A percentile compares a stretch with the other conserved stretches of the same genome.
Evolutionary conservation across 768 basidiomycete genomes (phyloP).

Genomic region (Gyrodon lividus): DNA sequence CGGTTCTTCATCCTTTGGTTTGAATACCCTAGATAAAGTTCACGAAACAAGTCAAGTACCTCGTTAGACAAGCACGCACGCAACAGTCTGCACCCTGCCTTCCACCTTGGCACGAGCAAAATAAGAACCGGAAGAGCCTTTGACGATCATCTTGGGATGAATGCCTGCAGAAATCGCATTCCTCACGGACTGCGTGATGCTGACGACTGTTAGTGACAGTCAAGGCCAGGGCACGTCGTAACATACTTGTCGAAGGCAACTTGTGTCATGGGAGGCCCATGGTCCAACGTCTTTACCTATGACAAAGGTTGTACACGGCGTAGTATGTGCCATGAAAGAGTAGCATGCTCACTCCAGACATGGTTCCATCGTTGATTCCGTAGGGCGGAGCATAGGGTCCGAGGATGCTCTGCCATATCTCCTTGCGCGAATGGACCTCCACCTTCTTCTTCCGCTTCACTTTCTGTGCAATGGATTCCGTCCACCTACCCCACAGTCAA

Average conservation of each 20-base stretch:
- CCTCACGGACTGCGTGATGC: slow-evolving; percentile 62
- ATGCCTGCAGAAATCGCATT: slow-evolving; percentile 72
- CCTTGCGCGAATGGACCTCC: slow-evolving; percentile 60
- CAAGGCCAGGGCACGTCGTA: background rate
- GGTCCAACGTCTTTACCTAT: slow-evolving; percentile 79
- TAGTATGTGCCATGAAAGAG: background rate
- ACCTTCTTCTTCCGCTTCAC: slow-evolving; percentile 78
- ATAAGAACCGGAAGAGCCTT: slow-evolving; percentile 89
- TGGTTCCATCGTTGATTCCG: slow-evolving; percentile 28
- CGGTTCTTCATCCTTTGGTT: slow-evolving; percentile 89
- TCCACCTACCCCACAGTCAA: slow-evolving; percentile 56
- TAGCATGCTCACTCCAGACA: slow-evolving; percentile 15
- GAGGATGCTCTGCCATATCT: slow-evolving; percentile 80
- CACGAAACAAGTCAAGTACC: background rate
- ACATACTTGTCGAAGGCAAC: slow-evolving; percentile 69
- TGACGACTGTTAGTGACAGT: slow-evolving; percentile 27
- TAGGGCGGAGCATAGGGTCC: slow-evolving; percentile 54
- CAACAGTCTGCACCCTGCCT: slow-evolving; percentile 74
- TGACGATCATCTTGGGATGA: slow-evolving; percentile 88
- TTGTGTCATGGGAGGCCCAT: slow-evolving; percentile 72
- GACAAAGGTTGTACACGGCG: slow-evolving; percentile 5
- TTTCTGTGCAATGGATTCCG: slow-evolving; percentile 82
- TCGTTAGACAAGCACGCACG: slow-evolving; percentile 45
- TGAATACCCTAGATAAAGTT: slow-evolving; percentile 65
- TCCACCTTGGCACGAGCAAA: slow-evolving; percentile 85